Evolutionary conservation across 2,329 filamentous ascomycete species (phyloP), one percentile per base, ranked within the genome.

Genomic region (Pseudogymnoascus sp.): DNA sequence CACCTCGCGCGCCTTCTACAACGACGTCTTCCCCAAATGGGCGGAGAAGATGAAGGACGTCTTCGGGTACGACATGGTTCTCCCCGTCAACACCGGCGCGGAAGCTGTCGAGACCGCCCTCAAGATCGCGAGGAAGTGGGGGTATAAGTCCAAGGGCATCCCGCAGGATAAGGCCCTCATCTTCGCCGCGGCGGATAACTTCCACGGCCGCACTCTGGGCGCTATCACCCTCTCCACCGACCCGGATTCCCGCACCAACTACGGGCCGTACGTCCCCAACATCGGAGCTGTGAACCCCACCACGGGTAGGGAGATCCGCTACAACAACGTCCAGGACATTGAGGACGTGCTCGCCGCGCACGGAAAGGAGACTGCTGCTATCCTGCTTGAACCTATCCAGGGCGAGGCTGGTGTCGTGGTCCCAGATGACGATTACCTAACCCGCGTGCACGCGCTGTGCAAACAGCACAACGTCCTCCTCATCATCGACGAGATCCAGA

Each of bases 401-500:
- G 94, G 94, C 65, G 94, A 97, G 79, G 94, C 94, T 1, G 94
- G 94, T 66, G 96, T 99, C 59, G 90, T 97, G 11, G 94, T 97
- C 8, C 94, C 94, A 5, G 90, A 93, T 68, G 90, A 93, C 61
- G 87, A 88, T 76, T 99, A 99, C 77, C 84, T 99, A 35, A 77
- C 80, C 69, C 85, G 88, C 72, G 90, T 92, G 53, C 84, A 91
- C 63, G 89, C 84, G 23, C 86, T 97, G 23, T 99, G 94, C 81
- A 91, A 91, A 77, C 90, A 96, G 82, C 86, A 97, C 82, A 96
- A 97, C 67, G 92, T 96, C 40, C 85, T 99, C 59, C 80, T 99
- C 73, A 97, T 99, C 76, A 96, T 91, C 76, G 94, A 99, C 75
- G 94, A 99, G 82, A 97, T 99, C 71, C 94, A 99, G 78, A 99